These are phyloP conservation scores for Macadamia integrifolia DNA, from an alignment of 164 flowering plant species.

Conservation along the genomic window DNA sequence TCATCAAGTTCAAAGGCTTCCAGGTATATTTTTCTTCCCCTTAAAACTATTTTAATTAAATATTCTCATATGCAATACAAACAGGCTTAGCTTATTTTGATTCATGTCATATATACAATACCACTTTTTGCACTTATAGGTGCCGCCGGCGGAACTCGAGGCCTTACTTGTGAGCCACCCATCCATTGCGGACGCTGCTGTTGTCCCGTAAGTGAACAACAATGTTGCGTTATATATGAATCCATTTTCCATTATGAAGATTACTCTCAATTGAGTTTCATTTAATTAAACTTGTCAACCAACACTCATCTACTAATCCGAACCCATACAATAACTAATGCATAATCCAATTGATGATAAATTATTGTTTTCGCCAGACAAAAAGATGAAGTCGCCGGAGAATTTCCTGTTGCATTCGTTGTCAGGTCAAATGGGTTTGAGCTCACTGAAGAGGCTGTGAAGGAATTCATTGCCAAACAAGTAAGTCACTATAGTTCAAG, in stretches of 20 bases:
- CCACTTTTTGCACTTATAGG: constrained; percentile 24
- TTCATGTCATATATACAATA: neutral
- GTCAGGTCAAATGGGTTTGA: constrained; percentile 49
- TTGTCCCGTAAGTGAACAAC: constrained; percentile 59
- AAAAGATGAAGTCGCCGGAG: constrained; percentile 69
- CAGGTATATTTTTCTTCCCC: constrained; percentile 33
- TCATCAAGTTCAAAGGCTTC: constrained; percentile 83
- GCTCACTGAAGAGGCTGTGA: constrained; percentile 58
- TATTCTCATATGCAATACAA: neutral
- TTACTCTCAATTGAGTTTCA: too few relatives aligned
- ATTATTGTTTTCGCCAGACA: constrained; percentile 30
- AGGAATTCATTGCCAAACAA: constrained; percentile 70
- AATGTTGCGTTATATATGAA: too few relatives aligned
- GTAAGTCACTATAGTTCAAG: constrained; percentile 15
- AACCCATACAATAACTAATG: neutral
- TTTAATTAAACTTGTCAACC: too few relatives aligned
- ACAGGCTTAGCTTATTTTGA: neutral
- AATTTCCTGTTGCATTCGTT: constrained; percentile 87
- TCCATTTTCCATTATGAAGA: too few relatives aligned
- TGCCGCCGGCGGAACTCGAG: constrained; percentile 91
- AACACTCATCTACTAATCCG: too few relatives aligned
- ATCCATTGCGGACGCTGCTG: constrained; percentile 75
- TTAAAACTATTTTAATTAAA: too few relatives aligned
- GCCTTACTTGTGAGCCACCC: constrained; percentile 63
- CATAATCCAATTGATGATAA: neutral